Base-by-base conservation (phyloP, 345 rosid species). In the Acer campestre region DNA sequence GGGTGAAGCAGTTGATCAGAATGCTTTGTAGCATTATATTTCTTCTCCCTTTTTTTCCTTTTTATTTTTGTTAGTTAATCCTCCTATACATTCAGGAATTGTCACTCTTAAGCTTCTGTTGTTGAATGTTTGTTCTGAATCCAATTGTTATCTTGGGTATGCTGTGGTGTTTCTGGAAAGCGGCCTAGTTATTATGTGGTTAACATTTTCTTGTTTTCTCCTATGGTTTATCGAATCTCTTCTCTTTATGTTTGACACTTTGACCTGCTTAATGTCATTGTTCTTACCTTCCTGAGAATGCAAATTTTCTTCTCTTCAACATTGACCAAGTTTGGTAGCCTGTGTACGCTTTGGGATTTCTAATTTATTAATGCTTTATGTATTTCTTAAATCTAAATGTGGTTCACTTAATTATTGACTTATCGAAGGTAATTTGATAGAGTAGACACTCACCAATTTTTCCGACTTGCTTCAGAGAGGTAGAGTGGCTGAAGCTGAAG, bases 401-500 rank as follows among this genome's bases (percentile, higher is more conserved):
- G 38, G 10, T 14, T 62, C 70, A 38, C 64, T 49, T 38, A 20
- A 20, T 8, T 20, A 23, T 68, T 38, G 67, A 55, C n/a, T 71
- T 0, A 6, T 61, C 7, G 17, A 75, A 35, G 66, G 40, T 61
- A 23, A 58, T 70, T 70, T 79, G 22, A 73, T 14, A 13, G n/a
- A 38, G 31, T 55, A 27, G 64, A 66, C 66, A 44, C 38, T 77
- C 12, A 76, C 13, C 23, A 23, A 61, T 61, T 67, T 51, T 78
- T 64, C 29, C 58, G 49, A 71, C 58, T 78, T 81, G 72, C 69
- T 78, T 80, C 88, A 92, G 99, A 92, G 86, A 79, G 98, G 97
- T 78, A 91, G 92, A 85, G 88, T 81, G 63, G 86, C 90, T 71
- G 99, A 95, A 86, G 98, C 98, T 74, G 99, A 93, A 88, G 86